These are phyloP conservation scores for Vigna trinervia DNA, from an alignment of 306 rosid species.

Conservation along the genomic window DNA sequence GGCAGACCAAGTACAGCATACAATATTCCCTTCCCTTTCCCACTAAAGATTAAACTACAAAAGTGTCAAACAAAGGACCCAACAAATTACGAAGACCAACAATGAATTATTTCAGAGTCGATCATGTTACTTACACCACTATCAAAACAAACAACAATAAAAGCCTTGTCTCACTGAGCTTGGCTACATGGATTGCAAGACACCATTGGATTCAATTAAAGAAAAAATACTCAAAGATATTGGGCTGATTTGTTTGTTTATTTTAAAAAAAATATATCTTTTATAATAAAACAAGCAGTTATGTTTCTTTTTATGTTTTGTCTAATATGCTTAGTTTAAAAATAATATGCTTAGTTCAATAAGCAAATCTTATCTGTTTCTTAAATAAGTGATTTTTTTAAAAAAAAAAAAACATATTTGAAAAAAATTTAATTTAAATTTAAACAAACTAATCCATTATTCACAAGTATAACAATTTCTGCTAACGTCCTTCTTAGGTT, in stretches of 20 bases:
- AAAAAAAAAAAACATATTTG: no score
- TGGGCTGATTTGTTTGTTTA: no score
- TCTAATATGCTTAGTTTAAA: no score
- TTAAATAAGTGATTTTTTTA: no score
- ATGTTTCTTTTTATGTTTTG: no score
- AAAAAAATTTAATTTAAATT: no score
- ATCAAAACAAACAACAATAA: background rate
- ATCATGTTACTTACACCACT: slow-evolving; percentile 3
- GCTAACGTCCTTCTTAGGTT: background rate
- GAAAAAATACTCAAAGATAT: background rate
- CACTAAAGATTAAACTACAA: background rate
- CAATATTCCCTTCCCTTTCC: slow-evolving; percentile 24
- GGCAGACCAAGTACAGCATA: background rate
- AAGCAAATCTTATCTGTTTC: no score
- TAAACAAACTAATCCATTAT: background rate
- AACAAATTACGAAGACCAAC: slow-evolving; percentile 4
- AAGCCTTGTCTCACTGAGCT: background rate
- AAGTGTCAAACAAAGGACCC: background rate
- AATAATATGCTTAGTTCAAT: no score
- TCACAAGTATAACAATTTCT: background rate
- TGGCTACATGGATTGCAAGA: background rate
- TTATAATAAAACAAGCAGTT: no score
- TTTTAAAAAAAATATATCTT: no score
- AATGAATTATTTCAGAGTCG: background rate
- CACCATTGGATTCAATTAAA: background rate